Conservation (phyloP, 768 basidiomycete genomes). For the Lentinula boryana region DNA sequence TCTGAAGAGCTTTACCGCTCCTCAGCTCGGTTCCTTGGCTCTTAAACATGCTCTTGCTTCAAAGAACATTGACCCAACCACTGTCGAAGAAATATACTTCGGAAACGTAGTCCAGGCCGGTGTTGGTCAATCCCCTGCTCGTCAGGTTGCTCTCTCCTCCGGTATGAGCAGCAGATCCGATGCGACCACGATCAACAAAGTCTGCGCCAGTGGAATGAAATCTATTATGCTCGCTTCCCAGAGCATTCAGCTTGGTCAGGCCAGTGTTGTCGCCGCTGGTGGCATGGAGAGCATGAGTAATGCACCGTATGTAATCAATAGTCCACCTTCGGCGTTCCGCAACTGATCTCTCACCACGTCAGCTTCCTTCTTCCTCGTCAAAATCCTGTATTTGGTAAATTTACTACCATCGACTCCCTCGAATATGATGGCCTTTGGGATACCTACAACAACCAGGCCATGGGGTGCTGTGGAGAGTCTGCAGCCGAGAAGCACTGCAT, state of each 20-base stretch:
- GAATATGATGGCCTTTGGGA: conserved; percentile 94
- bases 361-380: conserved; percentile 81
- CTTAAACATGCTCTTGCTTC: conserved; percentile 87
- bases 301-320: conserved; percentile 70
- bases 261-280: conserved; percentile 84
- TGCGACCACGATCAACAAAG: conserved; percentile 99
- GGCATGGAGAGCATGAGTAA: conserved; percentile 99
- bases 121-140: conserved; percentile 96
- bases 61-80: conserved; percentile 70
- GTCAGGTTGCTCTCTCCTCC: conserved; percentile 91
- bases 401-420: conserved; percentile 81
- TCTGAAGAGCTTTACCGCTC: conserved; percentile 83
- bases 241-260: conserved; percentile 81
- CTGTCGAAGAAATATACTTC: conserved; percentile 94
- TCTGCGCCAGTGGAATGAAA: conserved; percentile 97
- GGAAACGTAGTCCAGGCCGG: conserved; percentile 98
- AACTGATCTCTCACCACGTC: conserved; percentile 5
- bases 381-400: conserved; percentile 84
- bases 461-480: conserved; percentile 95
- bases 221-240: conserved; percentile 92
- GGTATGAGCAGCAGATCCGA: conserved; percentile 83
- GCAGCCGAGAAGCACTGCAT: conserved; percentile 80
- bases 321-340: neutral
- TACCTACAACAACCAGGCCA: conserved; percentile 95
- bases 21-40: conserved; percentile 84